phyloP scores from a whole-genome alignment of 164 flowering plant genomes.

The Chimonanthus praecox region DNA sequence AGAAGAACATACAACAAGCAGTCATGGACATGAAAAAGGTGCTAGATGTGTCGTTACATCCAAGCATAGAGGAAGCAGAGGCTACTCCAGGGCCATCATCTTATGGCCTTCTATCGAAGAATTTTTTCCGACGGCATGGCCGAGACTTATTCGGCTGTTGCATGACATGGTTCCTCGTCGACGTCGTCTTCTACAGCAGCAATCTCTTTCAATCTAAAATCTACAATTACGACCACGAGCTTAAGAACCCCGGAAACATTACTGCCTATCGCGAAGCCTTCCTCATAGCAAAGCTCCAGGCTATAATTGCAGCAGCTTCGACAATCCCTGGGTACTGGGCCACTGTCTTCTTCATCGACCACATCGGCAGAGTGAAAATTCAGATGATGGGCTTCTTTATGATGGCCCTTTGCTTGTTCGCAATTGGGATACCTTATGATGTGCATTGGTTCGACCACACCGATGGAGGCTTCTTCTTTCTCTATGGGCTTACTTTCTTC shows the following conservation, averaged over 20 bases:
- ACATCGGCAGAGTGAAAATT: constrained; percentile 42
- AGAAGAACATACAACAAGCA: constrained; percentile 34
- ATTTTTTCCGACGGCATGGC: constrained; percentile 49
- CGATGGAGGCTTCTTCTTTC: constrained; percentile 34
- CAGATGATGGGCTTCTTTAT: constrained; percentile 48
- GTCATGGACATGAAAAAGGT: constrained; percentile 19
- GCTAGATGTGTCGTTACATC: constrained; percentile 7
- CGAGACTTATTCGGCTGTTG: constrained; percentile 45
- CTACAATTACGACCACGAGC: neutral
- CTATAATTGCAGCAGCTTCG: constrained; percentile 41
- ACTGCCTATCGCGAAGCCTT: constrained; percentile 34
- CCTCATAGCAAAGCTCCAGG: constrained; percentile 33
- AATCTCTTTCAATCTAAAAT: constrained; percentile 40
- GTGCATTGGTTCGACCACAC: constrained; percentile 15
- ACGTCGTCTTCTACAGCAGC: constrained; percentile 54
- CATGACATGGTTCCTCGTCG: constrained; percentile 50
- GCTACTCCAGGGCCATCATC: constrained; percentile 14
- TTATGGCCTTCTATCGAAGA: constrained; percentile 40
- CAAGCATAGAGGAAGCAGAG: constrained; percentile 4
- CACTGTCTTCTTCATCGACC: constrained; percentile 50
- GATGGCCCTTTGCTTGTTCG: constrained; percentile 35
- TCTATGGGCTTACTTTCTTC: constrained; percentile 54
- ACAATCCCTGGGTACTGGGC: constrained; percentile 63
- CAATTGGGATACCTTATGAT: constrained; percentile 35
- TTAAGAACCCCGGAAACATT: neutral